phyloP scores from a whole-genome alignment of 495 filamentous ascomycete genomes.

The Emericellopsis terricola region DNA sequence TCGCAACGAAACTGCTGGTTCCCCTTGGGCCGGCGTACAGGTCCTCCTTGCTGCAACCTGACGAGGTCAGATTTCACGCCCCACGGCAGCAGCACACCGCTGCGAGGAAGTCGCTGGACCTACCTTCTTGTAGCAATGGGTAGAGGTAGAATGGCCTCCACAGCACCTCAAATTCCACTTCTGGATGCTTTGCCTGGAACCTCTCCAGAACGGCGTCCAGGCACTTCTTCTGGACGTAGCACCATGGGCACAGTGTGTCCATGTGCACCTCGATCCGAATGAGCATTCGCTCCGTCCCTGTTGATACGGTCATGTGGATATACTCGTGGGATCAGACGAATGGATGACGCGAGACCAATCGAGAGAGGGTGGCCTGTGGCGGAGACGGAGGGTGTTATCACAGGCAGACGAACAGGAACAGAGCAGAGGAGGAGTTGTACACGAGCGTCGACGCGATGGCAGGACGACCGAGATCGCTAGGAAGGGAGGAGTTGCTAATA shows the following conservation, averaged over 20 bases:
- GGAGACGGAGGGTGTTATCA: too few relatives aligned
- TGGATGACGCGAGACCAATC: too few relatives aligned
- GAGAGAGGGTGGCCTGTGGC: too few relatives aligned
- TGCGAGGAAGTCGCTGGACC: too few relatives aligned
- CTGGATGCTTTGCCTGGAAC: constrained; percentile 38
- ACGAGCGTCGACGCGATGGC: too few relatives aligned
- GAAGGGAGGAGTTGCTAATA: too few relatives aligned
- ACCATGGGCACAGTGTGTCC: constrained; percentile 75
- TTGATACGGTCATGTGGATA: not conserved
- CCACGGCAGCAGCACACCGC: too few relatives aligned
- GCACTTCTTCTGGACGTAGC: constrained; percentile 63
- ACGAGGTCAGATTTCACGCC: too few relatives aligned
- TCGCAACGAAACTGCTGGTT: constrained; percentile 4
- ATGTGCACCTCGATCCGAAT: constrained; percentile 56
- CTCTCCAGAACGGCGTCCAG: constrained; percentile 46
- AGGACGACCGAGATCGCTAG: too few relatives aligned
- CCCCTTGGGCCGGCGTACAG: constrained; percentile 6
- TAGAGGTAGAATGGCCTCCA: constrained; percentile 71
- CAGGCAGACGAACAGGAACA: too few relatives aligned
- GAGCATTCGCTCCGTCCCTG: constrained; percentile 6
- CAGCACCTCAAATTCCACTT: constrained; percentile 41
- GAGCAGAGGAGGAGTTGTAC: too few relatives aligned
- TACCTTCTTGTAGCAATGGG: constrained; percentile 13
- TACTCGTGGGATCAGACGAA: too few relatives aligned
- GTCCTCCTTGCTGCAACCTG: constrained; percentile 4